These are phyloP conservation scores for Xanthoconium stramineum DNA, from an alignment of 768 basidiomycete genomes.

Conservation along the genomic window DNA sequence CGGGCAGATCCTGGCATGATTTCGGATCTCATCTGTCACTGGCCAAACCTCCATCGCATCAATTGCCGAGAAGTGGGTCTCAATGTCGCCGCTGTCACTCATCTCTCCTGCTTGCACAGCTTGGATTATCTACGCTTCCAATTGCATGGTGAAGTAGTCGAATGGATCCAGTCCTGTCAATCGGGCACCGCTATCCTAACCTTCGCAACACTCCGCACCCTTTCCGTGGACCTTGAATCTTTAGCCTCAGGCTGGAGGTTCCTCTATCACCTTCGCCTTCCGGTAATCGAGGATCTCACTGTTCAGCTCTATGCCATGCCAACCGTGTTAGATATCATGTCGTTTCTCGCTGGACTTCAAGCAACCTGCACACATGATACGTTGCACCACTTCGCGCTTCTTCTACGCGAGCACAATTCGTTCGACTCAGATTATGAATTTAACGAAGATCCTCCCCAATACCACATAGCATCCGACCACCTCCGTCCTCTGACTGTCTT, in stretches of 20 bases:
- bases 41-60: background rate
- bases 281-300: background rate
- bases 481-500: background rate
- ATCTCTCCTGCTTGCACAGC: background rate
- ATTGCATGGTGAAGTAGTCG: background rate
- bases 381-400: background rate
- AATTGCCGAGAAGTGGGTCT: background rate
- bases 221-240: background rate
- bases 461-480: background rate
- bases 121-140: background rate
- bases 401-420: no score
- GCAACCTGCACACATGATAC: background rate
- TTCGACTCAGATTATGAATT: background rate
- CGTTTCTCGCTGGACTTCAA: background rate
- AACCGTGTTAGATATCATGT: background rate
- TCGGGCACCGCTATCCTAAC: background rate
- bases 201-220: background rate
- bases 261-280: background rate
- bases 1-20: background rate
- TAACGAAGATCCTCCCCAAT: background rate
- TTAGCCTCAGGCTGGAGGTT: background rate
- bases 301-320: background rate
- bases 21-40: background rate
- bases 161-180: background rate
- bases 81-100: background rate